Percentiles rank a stretch among this genome's conserved stretches.
Conservation (phyloP, 805 yeast species). For the Phaffomyces opuntiae region DNA sequence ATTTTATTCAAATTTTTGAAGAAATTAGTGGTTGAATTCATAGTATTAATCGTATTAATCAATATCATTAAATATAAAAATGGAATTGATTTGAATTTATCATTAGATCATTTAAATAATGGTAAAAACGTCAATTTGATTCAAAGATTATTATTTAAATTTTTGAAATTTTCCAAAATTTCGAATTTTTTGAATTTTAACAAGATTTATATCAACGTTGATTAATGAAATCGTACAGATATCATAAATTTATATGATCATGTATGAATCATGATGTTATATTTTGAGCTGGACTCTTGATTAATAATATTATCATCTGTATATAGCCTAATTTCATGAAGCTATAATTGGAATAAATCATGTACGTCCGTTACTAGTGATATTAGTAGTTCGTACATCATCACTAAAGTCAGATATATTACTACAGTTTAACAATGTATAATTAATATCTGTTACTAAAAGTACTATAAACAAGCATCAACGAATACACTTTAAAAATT, state of each 20-base stretch:
- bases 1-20: slow-evolving; percentile 9
- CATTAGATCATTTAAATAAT: slow-evolving; percentile 1
- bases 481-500: too few relatives aligned
- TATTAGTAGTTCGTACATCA: too few relatives aligned
- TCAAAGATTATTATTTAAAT: slow-evolving; percentile 10
- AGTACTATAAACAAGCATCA: too few relatives aligned
- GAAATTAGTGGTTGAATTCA: slow-evolving; percentile 13
- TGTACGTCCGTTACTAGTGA: too few relatives aligned
- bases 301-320: too few relatives aligned
- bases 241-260: too few relatives aligned
- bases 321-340: too few relatives aligned
- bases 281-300: too few relatives aligned
- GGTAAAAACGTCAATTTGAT: slow-evolving; percentile 1
- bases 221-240: neutral
- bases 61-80: slow-evolving; percentile 18
- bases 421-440: too few relatives aligned
- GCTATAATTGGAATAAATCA: too few relatives aligned
- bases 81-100: slow-evolving; percentile 13
- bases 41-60: slow-evolving; percentile 14
- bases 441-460: too few relatives aligned
- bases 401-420: too few relatives aligned
- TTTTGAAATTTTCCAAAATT: slow-evolving; percentile 12
- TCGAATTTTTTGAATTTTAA: slow-evolving; percentile 13
- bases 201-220: slow-evolving; percentile 16
- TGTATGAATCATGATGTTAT: neutral